Base-by-base conservation (phyloP, 202 grass and related monocot species). In the Schoenoplectus triqueter region DNA sequence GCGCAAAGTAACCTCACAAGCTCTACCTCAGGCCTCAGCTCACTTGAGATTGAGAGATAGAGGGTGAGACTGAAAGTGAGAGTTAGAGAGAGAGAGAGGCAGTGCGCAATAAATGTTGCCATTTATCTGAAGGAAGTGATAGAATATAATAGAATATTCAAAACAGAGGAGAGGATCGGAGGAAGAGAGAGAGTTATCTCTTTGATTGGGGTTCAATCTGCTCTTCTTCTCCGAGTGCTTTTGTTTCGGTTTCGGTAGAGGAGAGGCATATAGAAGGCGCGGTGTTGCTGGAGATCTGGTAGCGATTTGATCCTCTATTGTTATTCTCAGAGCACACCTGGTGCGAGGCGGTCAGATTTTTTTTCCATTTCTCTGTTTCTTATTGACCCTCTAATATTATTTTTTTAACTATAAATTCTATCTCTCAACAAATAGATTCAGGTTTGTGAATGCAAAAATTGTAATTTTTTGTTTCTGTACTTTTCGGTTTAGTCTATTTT, bases 101-200 rank as follows among this genome's bases (percentile, higher is more conserved):
- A 39, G 72, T 85, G 69, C 68, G 83, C 49, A 76, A 65, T 85
- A 72, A 85, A 64, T 85, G 75, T 1, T 79, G 54, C 55, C 75
- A 61, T 79, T 78, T 79, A 79, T 2, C 14, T 18, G 31, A 79
- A 78, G 73, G 73, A 56, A 78, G 31, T 9, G 55, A 79, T 61
- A 61, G 55, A 60, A 79, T 10, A 79, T 7, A 73, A 73, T 61
- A 78, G 74, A 78, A 78, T 78, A 78, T 60, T 57, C 51, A n/a
- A 78, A 39, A 56, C 49, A 57, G 50, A 55, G 70, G 9, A 10
- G 61, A 74, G 20, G 63, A 74, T 6, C 2, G 20, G 60, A 39
- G 6, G 2, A 10, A 82, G 9, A 21, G 5, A 64, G 22, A 48
- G n/a, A 57, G n/a, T 8, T 88, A 50, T 84, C 85, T 84, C 84